phyloP scores from a whole-genome alignment of 2,329 filamentous ascomycete species.

The Cephalotrichum gorgonifer region DNA sequence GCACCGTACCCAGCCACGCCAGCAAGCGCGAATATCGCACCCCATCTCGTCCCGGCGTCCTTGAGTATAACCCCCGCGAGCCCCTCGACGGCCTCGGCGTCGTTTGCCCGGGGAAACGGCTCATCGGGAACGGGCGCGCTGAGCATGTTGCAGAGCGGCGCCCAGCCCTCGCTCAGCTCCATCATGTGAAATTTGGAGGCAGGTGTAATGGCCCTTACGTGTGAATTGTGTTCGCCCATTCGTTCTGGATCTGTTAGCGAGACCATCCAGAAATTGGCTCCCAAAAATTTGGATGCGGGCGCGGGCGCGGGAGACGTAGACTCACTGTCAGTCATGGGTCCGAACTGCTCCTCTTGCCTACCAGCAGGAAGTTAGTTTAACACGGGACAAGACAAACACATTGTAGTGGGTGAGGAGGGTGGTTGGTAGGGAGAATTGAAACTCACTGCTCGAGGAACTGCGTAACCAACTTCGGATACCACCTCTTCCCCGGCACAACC shows the following conservation, averaged over 20 bases:
- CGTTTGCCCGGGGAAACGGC: slow-evolving; percentile 17
- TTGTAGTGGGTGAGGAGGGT: too few species aligned
- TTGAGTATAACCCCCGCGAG: background rate
- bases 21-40: background rate
- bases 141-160: slow-evolving; percentile 16
- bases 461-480: slow-evolving; percentile 6
- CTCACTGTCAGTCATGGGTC: slow-evolving; percentile 3
- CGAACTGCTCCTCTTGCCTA: slow-evolving; percentile 5
- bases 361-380: background rate
- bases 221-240: slow-evolving; percentile 10
- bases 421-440: too few species aligned
- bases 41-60: background rate
- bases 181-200: slow-evolving; percentile 10
- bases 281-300: too few species aligned
- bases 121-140: slow-evolving; percentile 13
- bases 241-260: slow-evolving; percentile 4
- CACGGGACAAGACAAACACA: too few species aligned
- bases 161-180: slow-evolving; percentile 15
- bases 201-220: slow-evolving; percentile 9
- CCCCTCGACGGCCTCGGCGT: slow-evolving; percentile 9
- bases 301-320: slow-evolving; percentile 1
- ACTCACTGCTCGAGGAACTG: slow-evolving; percentile 6
- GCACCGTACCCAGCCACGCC: background rate
- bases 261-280: too few species aligned
- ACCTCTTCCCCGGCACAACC: slow-evolving; percentile 9